Evolutionary conservation across 2,329 filamentous ascomycete species (phyloP).

Genomic region (Pseudogymnoascus sp.): DNA sequence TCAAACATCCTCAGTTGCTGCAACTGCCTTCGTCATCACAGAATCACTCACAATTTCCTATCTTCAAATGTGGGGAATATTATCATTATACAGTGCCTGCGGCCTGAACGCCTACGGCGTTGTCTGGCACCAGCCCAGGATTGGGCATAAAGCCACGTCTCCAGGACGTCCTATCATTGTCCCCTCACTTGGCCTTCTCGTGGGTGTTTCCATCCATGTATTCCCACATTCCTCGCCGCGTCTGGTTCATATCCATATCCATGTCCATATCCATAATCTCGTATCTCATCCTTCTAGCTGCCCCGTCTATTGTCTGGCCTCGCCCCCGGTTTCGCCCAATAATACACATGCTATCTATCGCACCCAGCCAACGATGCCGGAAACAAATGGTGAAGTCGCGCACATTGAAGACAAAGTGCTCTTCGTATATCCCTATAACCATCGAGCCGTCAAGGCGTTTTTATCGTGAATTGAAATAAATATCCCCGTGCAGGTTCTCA

Average conservation of each 20-base stretch:
- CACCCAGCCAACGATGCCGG: not conserved
- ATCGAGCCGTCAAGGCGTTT: slow-evolving; percentile 5
- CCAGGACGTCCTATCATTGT: not conserved
- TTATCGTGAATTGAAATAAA: not conserved
- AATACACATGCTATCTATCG: slow-evolving; percentile 6
- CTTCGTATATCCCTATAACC: not conserved
- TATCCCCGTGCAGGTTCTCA: slow-evolving; percentile 13
- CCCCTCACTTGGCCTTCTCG: not conserved
- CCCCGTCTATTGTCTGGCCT: not conserved
- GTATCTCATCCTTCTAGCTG: not conserved
- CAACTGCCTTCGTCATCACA: not conserved
- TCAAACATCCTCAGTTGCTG: not conserved
- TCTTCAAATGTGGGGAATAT: not conserved
- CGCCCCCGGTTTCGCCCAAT: not conserved
- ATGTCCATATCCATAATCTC: not conserved
- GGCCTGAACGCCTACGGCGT: not conserved
- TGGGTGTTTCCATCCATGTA: slow-evolving; percentile 1
- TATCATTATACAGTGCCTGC: slow-evolving; percentile 1
- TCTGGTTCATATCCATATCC: not conserved
- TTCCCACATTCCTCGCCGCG: not conserved
- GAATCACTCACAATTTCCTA: not conserved
- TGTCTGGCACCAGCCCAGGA: not conserved
- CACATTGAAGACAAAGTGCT: not conserved
- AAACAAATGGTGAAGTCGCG: not conserved
- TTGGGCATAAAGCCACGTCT: not conserved